Base-by-base conservation (phyloP, 768 basidiomycete species). In the Calvatia gigantea region DNA sequence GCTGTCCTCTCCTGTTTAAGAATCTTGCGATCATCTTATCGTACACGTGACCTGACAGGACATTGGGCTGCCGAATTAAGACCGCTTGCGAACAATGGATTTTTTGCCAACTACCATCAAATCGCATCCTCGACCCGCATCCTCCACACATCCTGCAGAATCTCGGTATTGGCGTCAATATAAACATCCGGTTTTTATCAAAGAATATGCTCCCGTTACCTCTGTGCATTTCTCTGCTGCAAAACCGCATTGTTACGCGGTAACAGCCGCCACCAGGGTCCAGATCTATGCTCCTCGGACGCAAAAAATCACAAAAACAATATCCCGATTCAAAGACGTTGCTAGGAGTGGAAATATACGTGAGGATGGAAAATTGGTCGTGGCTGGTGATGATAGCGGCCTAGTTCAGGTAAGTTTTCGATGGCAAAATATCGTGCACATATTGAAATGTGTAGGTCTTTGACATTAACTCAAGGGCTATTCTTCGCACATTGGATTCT, bases 211-310 rank as follows among this genome's bases (percentile, higher is more conserved):
- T 0, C 94, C 95, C 14, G 86, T 99, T 62, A 98, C 96, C 51
- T 91, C 91, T 14, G 79, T 99, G 29, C 92, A 98, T 68, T 98
- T 98, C 71, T 85, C 92, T 1, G 84, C 84, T 1, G 75, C 89
- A 25, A 86, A 84, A 69, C 96, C 96, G 4, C 94, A 99, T 68
- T 79, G 89, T 65, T 98, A 95, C 76, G 96, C 94, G 23, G 94
- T 98, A 54, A 97, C 95, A 25, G 91, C 94, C 1, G 94, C 93
- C 0, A 90, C 94, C 1, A 79, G 95, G 60, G 85, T 99, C 1
- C 91, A 98, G 71, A 89, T 98, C 66, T 98, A 98, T 71, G 91
- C 94, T 2, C 94, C 95, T 12, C 86, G 93, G 51, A 98, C 96
- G 2, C 95, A 98, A 72, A 95, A 94, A 70, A 85, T 98, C 52